Evolutionary conservation across 106 monocot species (phyloP).

Genomic region (Gastrodia elata): DNA sequence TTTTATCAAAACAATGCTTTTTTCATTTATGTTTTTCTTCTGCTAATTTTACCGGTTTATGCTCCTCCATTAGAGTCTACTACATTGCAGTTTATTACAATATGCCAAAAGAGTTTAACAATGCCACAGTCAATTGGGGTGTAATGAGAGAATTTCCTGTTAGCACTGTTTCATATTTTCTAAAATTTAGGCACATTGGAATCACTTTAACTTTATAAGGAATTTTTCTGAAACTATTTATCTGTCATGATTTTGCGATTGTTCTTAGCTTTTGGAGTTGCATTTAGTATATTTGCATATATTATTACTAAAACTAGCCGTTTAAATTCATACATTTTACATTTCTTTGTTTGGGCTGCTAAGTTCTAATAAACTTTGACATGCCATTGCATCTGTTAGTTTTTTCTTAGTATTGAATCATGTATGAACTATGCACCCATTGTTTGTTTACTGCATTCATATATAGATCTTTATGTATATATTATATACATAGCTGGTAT

Average conservation of each 20-base stretch:
- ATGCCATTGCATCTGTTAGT: neutral
- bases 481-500: neutral
- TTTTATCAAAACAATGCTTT: no score
- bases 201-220: neutral
- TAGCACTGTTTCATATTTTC: neutral
- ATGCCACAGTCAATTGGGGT: neutral
- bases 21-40: neutral
- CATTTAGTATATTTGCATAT: neutral
- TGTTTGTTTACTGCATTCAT: neutral
- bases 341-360: neutral
- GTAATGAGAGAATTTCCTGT: neutral
- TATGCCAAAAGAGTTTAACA: neutral
- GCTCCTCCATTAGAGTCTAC: neutral
- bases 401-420: neutral
- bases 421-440: neutral
- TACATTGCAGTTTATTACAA: neutral
- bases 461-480: neutral
- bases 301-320: neutral
- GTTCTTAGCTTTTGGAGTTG: neutral
- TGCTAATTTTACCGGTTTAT: neutral
- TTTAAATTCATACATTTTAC: neutral
- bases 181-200: neutral
- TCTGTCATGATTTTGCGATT: neutral
- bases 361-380: neutral
- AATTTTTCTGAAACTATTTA: neutral